phyloP scores from a whole-genome alignment of 768 basidiomycete species.

The Leccinum incarnatum region DNA sequence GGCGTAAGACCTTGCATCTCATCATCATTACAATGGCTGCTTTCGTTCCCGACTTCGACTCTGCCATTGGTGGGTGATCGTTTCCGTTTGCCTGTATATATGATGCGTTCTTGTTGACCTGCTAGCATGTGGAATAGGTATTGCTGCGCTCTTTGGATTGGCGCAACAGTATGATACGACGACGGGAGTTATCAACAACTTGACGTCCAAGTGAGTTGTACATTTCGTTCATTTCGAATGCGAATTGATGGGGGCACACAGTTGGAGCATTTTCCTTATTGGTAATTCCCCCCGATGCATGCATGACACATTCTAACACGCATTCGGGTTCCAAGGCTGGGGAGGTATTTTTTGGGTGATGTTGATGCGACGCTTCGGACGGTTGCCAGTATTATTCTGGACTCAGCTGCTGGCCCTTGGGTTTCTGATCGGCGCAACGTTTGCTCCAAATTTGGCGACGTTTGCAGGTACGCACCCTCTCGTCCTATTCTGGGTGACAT shows the following conservation, averaged over 20 bases:
- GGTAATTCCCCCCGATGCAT: constrained; percentile 24
- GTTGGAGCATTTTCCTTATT: constrained; percentile 50
- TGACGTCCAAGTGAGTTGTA: constrained; percentile 42
- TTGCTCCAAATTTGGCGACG: constrained; percentile 45
- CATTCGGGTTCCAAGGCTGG: constrained; percentile 21
- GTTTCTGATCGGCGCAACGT: constrained; percentile 50
- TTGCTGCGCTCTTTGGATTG: constrained; percentile 48
- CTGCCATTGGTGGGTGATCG: constrained; percentile 41
- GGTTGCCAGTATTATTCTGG: constrained; percentile 33
- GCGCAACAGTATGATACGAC: constrained; percentile 45
- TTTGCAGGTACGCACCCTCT: constrained; percentile 39
- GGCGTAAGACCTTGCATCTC: constrained; percentile 45
- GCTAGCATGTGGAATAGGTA: constrained; percentile 32
- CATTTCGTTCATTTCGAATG: background rate
- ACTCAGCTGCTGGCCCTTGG: constrained; percentile 40
- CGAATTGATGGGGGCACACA: constrained; percentile 7
- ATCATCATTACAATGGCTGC: constrained; percentile 50
- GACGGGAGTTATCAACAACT: constrained; percentile 46
- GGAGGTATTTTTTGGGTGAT: constrained; percentile 31
- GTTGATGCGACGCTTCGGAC: constrained; percentile 30
- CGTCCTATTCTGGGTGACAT: background rate
- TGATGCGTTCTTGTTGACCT: background rate
- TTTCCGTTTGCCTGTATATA: background rate
- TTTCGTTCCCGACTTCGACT: constrained; percentile 54
- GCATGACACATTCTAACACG: constrained; percentile 8